These are phyloP conservation scores for Plectosphaerella sp. DNA, from an alignment of 2,329 filamentous ascomycete species.

Conservation along the genomic window DNA sequence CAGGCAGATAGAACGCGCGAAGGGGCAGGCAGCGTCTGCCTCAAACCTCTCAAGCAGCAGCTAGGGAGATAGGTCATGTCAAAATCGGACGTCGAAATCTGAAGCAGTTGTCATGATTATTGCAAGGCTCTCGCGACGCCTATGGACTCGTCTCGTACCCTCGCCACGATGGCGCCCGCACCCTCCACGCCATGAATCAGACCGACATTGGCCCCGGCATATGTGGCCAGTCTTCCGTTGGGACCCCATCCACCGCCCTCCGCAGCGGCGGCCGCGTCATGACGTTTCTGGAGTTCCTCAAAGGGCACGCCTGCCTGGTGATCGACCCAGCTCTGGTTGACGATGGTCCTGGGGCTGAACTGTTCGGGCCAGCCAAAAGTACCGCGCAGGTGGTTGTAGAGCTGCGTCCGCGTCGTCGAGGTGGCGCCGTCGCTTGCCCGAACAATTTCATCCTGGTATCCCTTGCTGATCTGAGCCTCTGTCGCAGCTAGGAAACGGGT, in stretches of 20 bases:
- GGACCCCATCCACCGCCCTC: conserved; percentile 43
- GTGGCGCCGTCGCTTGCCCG: conserved; percentile 32
- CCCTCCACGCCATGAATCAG: conserved; percentile 33
- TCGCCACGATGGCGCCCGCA: conserved; percentile 32
- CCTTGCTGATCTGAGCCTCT: conserved; percentile 32
- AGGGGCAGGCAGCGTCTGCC: no score
- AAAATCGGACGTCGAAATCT: no score
- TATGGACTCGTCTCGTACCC: conserved; percentile 21
- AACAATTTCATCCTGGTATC: conserved; percentile 37
- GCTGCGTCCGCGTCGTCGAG: conserved; percentile 33
- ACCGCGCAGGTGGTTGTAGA: conserved; percentile 40
- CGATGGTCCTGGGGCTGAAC: conserved; percentile 33
- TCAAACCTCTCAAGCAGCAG: no score
- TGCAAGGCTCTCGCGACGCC: conserved; percentile 2
- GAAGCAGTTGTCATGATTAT: no score
- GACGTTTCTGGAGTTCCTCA: conserved; percentile 36
- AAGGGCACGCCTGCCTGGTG: conserved; percentile 31
- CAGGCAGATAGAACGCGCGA: no score
- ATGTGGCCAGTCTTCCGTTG: conserved; percentile 43
- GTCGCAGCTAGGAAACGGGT: conserved; percentile 55
- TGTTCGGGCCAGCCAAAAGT: conserved; percentile 35
- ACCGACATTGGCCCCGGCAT: conserved; percentile 41
- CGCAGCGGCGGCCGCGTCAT: conserved; percentile 32
- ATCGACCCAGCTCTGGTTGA: conserved; percentile 32
- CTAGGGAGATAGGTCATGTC: no score